These are phyloP conservation scores for Umbelopsis isabellina DNA, from an alignment of 192 early-diverging fungal genomes.

Conservation along the genomic window DNA sequence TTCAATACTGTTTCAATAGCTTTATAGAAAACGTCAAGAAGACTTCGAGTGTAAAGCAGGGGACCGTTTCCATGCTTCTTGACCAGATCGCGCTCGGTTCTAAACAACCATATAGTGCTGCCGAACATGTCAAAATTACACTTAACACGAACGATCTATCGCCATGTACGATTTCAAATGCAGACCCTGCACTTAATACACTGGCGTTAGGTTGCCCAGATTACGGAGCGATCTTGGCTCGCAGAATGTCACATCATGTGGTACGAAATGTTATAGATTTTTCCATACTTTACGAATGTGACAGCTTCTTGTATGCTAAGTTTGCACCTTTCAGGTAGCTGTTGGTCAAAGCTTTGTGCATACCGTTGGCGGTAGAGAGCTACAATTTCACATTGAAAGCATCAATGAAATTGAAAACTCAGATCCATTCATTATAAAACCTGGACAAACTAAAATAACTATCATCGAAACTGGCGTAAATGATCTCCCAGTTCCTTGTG, in stretches of 20 bases:
- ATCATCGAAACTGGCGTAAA: background rate
- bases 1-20: no score
- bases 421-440: background rate
- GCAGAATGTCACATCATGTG: constrained; percentile 2
- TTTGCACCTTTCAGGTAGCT: background rate
- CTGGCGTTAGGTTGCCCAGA: background rate
- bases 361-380: background rate
- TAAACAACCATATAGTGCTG: background rate
- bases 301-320: no score
- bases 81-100: background rate
- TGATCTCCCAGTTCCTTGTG: background rate
- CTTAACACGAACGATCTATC: background rate
- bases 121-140: background rate
- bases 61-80: background rate
- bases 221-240: constrained; percentile 1
- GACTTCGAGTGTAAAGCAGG: no score
- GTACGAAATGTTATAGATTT: background rate
- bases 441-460: background rate
- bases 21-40: no score
- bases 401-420: background rate
- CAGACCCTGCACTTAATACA: background rate
- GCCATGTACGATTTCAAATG: background rate
- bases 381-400: background rate
- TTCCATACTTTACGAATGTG: no score
- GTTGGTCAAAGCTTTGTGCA: background rate